Base-by-base conservation (phyloP, 345 rosid genomes). In the Hibiscus tridactylites region DNA sequence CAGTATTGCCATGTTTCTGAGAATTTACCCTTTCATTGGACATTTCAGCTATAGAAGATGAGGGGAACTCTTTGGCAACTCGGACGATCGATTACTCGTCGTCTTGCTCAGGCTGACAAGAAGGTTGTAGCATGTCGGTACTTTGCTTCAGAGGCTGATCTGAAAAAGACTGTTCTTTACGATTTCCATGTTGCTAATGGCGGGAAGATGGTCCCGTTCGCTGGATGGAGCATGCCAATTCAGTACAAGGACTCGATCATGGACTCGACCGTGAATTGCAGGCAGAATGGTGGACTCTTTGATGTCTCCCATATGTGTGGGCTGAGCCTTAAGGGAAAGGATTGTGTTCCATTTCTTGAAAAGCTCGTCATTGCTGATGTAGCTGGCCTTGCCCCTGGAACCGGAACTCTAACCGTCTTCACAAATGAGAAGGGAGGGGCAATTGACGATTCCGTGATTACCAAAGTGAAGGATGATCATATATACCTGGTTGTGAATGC, bases 171-270 rank as follows among this genome's bases (percentile, higher is more conserved):
- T 2, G 98, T 74, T 60, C 95, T 15, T 58, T 58, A 11, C 12
- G 33, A 58, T 24, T 58, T 58, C 61, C 61, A 58, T 58, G 61
- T 58, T 4, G 78, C 85, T 11, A 50, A 91, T 78, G 99, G 95
- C 4, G 97, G 86, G 73, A 96, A 96, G 85, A 96, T 92, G 99
- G 99, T 91, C 61, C 99, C 98, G 12, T 96, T 96, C 73, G 99
- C 99, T 52, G 98, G 99, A 69, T 96, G 98, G 98, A 84, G 97
- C 85, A 96, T 96, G 99, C 99, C 99, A 9, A 90, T 96, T 76
- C 98, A 92, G 79, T 96, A 92, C 87, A 96, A 91, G 81, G 99
- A 92, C 71, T 96, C 98, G 0, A 58, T 58, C 31, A 58, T 58
- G 61, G 61, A 58, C 61, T 58, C 61, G 5, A 58, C 61, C 4